Evolutionary conservation across 192 early-diverging fungal genomes (phyloP).

Genomic region (Coemansia sp.): DNA sequence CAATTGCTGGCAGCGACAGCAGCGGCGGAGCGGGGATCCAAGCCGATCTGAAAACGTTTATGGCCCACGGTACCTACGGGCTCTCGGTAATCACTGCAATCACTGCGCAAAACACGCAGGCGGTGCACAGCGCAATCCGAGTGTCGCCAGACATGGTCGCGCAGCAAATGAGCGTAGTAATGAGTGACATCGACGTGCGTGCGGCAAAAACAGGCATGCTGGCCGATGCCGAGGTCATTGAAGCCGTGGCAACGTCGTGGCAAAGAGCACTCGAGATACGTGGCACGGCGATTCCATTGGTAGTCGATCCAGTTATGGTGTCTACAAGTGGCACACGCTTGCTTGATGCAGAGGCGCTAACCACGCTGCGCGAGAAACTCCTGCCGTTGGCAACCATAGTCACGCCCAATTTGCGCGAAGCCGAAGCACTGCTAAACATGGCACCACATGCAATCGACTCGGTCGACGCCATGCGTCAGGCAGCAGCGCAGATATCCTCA

Average conservation of each 20-base stretch:
- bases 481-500: slow-evolving; percentile 57
- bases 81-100: slow-evolving; percentile 74
- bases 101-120: slow-evolving; percentile 86
- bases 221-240: slow-evolving; percentile 63
- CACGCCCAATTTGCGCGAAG: slow-evolving; percentile 86
- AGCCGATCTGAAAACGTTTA: slow-evolving; percentile 89
- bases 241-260: slow-evolving; percentile 40
- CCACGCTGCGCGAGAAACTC: slow-evolving; percentile 56
- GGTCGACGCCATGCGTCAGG: slow-evolving; percentile 62
- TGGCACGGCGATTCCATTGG: slow-evolving; percentile 54
- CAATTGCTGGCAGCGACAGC: slow-evolving; percentile 70
- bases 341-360: slow-evolving; percentile 62
- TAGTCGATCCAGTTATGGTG: slow-evolving; percentile 89
- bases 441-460: slow-evolving; percentile 45
- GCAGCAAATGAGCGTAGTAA: slow-evolving; percentile 68
- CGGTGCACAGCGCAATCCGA: slow-evolving; percentile 67
- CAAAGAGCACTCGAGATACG: slow-evolving; percentile 11
- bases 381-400: slow-evolving; percentile 70
- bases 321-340: slow-evolving; percentile 69
- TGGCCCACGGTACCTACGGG: slow-evolving; percentile 68
- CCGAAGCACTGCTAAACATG: slow-evolving; percentile 62
- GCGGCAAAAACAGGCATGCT: slow-evolving; percentile 86
- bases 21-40: slow-evolving; percentile 78
- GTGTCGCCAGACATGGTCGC: slow-evolving; percentile 64
- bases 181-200: slow-evolving; percentile 73